phyloP scores from a whole-genome alignment of 352 stramenopile species.

The Globisporangium perplexum region DNA sequence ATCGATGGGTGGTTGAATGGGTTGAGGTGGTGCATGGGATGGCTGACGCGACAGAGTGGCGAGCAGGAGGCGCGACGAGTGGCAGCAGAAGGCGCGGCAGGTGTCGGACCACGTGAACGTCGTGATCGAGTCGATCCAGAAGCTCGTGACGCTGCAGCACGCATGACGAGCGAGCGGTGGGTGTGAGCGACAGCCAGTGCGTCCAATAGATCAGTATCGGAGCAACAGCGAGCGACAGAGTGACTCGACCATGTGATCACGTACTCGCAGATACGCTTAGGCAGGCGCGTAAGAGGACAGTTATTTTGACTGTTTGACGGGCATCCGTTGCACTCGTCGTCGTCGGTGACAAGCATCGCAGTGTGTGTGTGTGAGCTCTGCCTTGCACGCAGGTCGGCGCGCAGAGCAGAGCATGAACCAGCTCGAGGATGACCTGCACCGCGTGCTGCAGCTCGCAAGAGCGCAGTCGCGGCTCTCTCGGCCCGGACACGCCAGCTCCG shows the following conservation, averaged over 20 bases:
- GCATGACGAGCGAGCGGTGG: too few relatives aligned
- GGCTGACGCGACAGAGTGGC: neutral
- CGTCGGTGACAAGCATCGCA: neutral
- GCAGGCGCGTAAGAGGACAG: too few relatives aligned
- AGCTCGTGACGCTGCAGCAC: constrained; percentile 54
- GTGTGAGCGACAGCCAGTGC: too few relatives aligned
- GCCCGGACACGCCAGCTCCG: neutral
- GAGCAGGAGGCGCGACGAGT: constrained; percentile 51
- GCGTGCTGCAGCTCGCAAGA: constrained; percentile 41
- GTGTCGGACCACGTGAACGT: constrained; percentile 70
- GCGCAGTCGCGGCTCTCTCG: constrained; percentile 1
- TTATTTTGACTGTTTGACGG: too few relatives aligned
- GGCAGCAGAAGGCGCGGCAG: constrained; percentile 65
- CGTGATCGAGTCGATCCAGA: constrained; percentile 69
- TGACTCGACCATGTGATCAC: too few relatives aligned
- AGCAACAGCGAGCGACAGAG: too few relatives aligned
- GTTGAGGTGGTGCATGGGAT: neutral
- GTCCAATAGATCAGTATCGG: too few relatives aligned
- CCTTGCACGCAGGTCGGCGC: too few relatives aligned
- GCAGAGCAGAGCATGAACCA: constrained; percentile 6
- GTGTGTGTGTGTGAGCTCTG: too few relatives aligned
- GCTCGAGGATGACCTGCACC: constrained; percentile 46
- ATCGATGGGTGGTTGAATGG: neutral
- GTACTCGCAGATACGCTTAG: too few relatives aligned
- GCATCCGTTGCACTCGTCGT: too few relatives aligned